Conservation (phyloP, 2,329 filamentous ascomycete species). For the Gnomoniopsis sp. region DNA sequence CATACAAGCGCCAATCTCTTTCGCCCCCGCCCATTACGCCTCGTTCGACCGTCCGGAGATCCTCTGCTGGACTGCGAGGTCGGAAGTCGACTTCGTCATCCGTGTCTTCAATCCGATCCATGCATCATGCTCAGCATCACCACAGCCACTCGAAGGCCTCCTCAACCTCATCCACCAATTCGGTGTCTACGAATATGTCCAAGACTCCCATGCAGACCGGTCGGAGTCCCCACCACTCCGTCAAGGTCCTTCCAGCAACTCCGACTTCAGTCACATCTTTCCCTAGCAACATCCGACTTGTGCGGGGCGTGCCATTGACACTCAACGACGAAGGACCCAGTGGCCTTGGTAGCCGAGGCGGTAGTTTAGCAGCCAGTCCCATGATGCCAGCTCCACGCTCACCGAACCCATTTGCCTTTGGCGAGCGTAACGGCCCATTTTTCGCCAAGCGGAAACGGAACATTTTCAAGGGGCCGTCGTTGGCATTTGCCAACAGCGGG, state of each 20-base stretch:
- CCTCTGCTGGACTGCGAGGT: conserved; percentile 79
- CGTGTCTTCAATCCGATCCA: conserved; percentile 86
- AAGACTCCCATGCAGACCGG: conserved; percentile 61
- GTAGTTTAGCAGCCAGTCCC: conserved; percentile 25
- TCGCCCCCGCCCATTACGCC: conserved; percentile 88
- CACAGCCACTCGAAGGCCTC: conserved; percentile 92
- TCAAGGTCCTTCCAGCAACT: conserved; percentile 93
- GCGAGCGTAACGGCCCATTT: conserved; percentile 42
- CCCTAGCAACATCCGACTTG: conserved; percentile 81
- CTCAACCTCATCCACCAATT: conserved; percentile 80
- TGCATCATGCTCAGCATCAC: conserved; percentile 68
- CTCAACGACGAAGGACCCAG: conserved; percentile 57
- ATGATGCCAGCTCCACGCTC: conserved; percentile 41
- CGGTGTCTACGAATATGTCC: conserved; percentile 65
- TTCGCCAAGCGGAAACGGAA: conserved; percentile 81
- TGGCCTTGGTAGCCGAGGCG: conserved; percentile 20
- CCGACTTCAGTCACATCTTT: conserved; percentile 68
- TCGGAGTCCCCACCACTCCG: conserved; percentile 80
- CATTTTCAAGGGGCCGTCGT: conserved; percentile 76
- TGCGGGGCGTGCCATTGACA: conserved; percentile 56
- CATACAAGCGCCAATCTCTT: conserved; percentile 72
- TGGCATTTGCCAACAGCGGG: conserved; percentile 45
- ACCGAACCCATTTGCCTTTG: conserved; percentile 51
- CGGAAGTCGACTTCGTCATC: conserved; percentile 96
- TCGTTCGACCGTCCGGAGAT: conserved; percentile 77